Percentiles rank a stretch among this genome's conserved stretches.
These are phyloP conservation scores for Balansia obtecta DNA, from an alignment of 2,329 filamentous ascomycete species.

Conservation along the genomic window DNA sequence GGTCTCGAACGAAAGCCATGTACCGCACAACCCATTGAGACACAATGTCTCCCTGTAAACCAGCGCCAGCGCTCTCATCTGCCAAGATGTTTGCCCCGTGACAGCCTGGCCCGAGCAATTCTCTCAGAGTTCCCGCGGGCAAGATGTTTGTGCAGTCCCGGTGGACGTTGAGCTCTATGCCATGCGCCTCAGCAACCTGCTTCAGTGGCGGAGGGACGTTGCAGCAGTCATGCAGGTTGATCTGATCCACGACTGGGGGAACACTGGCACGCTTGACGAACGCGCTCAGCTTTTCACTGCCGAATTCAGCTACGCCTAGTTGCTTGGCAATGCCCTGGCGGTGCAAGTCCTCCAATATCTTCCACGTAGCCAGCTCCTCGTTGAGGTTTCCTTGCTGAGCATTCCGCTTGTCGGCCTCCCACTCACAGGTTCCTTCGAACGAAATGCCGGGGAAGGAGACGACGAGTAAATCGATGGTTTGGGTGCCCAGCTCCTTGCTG, in stretches of 20 bases:
- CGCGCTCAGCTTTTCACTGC: constrained; percentile 64
- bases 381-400: constrained; percentile 51
- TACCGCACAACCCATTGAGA: constrained; percentile 97
- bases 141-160: constrained; percentile 89
- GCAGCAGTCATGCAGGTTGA: constrained; percentile 93
- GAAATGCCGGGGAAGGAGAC: constrained; percentile 87
- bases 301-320: constrained; percentile 85
- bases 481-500: constrained; percentile 62
- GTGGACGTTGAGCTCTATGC: constrained; percentile 83
- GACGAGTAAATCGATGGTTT: constrained; percentile 75
- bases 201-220: constrained; percentile 84
- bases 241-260: constrained; percentile 78
- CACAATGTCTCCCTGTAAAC: constrained; percentile 63
- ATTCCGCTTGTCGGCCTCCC: constrained; percentile 53
- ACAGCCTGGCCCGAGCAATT: constrained; percentile 63
- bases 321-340: constrained; percentile 57
- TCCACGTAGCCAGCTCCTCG: constrained; percentile 57
- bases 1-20: constrained; percentile 84
- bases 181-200: constrained; percentile 67
- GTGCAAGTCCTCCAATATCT: constrained; percentile 62
- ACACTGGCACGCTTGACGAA: constrained; percentile 62
- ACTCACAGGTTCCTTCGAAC: constrained; percentile 87
- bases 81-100: constrained; percentile 67
- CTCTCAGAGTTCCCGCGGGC: constrained; percentile 70
- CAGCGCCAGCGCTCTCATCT: constrained; percentile 36